These are phyloP conservation scores for Acacia concinna DNA, from an alignment of 331 rosid species.

Conservation along the genomic window DNA sequence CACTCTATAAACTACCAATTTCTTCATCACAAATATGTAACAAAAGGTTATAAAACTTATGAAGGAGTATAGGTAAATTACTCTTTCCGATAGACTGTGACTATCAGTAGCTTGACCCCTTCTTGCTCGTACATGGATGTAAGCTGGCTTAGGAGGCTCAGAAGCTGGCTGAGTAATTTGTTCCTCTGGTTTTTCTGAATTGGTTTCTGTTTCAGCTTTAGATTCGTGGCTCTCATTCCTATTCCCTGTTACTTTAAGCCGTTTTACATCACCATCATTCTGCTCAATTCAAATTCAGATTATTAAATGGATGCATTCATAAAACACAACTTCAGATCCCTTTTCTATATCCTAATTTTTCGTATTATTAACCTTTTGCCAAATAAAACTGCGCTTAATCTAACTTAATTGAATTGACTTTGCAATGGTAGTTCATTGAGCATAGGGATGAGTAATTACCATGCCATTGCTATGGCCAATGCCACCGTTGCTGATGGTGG, in stretches of 20 bases:
- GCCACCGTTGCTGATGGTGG: conserved; percentile 53
- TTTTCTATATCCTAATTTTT: conserved; percentile 1
- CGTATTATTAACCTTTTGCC: not conserved
- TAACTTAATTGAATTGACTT: not conserved
- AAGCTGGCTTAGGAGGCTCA: conserved; percentile 48
- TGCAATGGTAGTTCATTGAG: not conserved
- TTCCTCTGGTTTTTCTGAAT: conserved; percentile 53
- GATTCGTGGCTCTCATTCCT: conserved; percentile 32
- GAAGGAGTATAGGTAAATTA: conserved; percentile 26
- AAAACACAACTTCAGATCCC: conserved; percentile 13
- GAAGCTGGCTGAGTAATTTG: conserved; percentile 43
- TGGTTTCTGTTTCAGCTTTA: conserved; percentile 46
- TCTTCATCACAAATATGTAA: too few relatives aligned
- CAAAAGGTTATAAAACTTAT: not conserved
- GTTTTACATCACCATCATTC: conserved; percentile 66
- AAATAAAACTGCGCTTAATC: not conserved
- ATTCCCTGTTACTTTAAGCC: conserved; percentile 49
- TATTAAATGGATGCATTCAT: not conserved
- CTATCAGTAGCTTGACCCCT: conserved; percentile 60
- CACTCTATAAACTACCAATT: conserved; percentile 2
- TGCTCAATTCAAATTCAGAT: conserved; percentile 42
- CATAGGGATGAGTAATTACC: conserved; percentile 37
- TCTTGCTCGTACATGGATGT: conserved; percentile 51
- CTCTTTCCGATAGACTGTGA: conserved; percentile 55
- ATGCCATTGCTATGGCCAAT: conserved; percentile 33